A percentile compares a stretch with the other conserved stretches of the same genome.
Conservation (phyloP, 1,284 basidiomycete species). For the Mycena sp. region DNA sequence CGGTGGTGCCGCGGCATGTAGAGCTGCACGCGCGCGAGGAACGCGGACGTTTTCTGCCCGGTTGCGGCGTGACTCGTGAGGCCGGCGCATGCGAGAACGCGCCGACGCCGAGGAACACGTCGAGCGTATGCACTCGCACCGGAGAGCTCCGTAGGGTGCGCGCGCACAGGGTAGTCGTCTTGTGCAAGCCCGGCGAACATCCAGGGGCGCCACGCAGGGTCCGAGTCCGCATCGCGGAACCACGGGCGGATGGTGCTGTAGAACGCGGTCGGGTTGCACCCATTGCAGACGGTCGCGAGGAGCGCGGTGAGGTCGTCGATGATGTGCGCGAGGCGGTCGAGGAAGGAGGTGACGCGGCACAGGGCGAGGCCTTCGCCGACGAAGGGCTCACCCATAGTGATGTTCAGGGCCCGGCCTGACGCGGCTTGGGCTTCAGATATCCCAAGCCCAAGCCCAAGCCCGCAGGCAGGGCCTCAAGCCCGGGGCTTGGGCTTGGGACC, state of each 20-base stretch:
- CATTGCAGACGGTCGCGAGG: constrained; percentile 73
- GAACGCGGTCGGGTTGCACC: constrained; percentile 84
- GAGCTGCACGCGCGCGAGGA: constrained; percentile 83
- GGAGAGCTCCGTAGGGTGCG: constrained; percentile 71
- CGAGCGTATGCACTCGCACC: constrained; percentile 93
- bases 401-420: too few relatives aligned
- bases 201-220: constrained; percentile 73
- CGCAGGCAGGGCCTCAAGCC: too few relatives aligned
- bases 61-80: constrained; percentile 34
- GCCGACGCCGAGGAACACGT: constrained; percentile 90
- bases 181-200: constrained; percentile 79
- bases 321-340: constrained; percentile 70
- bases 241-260: constrained; percentile 91
- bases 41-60: too few relatives aligned
- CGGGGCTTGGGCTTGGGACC: too few relatives aligned
- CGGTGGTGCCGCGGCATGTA: constrained; percentile 96
- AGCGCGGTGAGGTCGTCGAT: constrained; percentile 72
- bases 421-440: too few relatives aligned
- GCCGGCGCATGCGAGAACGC: constrained; percentile 56
- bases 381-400: constrained; percentile 96
- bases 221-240: constrained; percentile 89
- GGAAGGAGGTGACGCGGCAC: constrained; percentile 78
- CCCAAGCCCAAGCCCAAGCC: too few relatives aligned
- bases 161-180: constrained; percentile 52
- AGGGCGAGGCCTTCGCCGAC: constrained; percentile 84